phyloP scores from a whole-genome alignment of 768 basidiomycete species.

The Boletus tylopilopsis region DNA sequence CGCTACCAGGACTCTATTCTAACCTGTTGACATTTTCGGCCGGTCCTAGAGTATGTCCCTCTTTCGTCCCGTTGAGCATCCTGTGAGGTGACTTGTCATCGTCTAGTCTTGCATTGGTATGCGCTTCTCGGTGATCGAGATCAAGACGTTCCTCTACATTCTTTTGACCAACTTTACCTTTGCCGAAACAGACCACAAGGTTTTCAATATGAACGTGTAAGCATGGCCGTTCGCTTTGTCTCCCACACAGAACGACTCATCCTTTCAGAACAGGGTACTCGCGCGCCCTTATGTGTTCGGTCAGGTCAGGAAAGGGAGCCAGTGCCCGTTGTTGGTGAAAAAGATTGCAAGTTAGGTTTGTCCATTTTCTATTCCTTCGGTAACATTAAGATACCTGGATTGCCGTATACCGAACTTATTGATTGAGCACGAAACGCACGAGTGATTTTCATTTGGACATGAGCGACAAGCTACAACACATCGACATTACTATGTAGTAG shows the following conservation, averaged over 20 bases:
- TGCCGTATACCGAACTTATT: background rate
- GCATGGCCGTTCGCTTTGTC: conserved; percentile 20
- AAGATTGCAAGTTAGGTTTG: conserved; percentile 18
- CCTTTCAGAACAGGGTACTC: conserved; percentile 44
- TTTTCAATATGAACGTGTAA: conserved; percentile 62
- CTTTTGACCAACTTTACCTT: conserved; percentile 68
- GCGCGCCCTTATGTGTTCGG: conserved; percentile 61
- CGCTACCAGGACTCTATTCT: too few relatives aligned
- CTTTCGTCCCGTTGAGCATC: too few relatives aligned
- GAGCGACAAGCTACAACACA: conserved; percentile 2
- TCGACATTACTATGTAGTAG: conserved; percentile 9
- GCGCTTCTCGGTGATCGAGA: conserved; percentile 80
- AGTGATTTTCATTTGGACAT: too few relatives aligned
- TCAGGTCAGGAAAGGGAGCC: conserved; percentile 54
- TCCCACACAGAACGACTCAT: background rate
- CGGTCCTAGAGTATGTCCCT: conserved; percentile 65
- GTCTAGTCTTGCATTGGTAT: conserved; percentile 76
- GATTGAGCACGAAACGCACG: too few relatives aligned
- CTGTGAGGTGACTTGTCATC: background rate
- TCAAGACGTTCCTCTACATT: conserved; percentile 71
- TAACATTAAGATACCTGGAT: background rate
- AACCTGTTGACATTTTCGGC: too few relatives aligned
- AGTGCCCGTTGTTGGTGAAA: conserved; percentile 56
- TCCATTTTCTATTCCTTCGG: background rate
- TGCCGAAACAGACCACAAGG: conserved; percentile 45